Conservation (phyloP, 768 basidiomycete genomes). For the Infundibulicybe gibba region DNA sequence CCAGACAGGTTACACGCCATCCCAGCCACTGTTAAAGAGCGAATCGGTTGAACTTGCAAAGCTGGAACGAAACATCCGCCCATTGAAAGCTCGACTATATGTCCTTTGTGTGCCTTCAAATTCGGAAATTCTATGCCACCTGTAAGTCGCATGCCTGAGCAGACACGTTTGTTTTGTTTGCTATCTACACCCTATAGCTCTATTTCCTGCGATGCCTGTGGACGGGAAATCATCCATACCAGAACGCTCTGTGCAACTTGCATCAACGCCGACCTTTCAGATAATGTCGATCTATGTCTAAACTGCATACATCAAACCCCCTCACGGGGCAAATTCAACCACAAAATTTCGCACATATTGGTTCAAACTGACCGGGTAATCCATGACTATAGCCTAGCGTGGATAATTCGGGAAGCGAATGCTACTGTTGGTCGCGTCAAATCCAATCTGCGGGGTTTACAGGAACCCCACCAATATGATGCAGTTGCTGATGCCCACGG, state of each 20-base stretch:
- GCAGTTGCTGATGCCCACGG: slow-evolving; percentile 1
- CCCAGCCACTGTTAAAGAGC: slow-evolving; percentile 18
- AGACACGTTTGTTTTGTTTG: neutral
- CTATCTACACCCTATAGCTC: slow-evolving; percentile 10
- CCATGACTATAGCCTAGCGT: slow-evolving; percentile 26
- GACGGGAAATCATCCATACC: slow-evolving; percentile 24
- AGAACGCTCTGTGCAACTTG: slow-evolving; percentile 28
- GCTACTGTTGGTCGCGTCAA: slow-evolving; percentile 19
- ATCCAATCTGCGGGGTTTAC: slow-evolving; percentile 18
- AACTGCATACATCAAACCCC: slow-evolving; percentile 25
- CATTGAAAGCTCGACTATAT: slow-evolving; percentile 30
- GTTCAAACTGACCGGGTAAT: slow-evolving; percentile 26
- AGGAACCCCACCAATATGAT: slow-evolving; percentile 8
- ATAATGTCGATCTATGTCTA: slow-evolving; percentile 28
- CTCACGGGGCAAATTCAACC: slow-evolving; percentile 23
- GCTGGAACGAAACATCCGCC: slow-evolving; percentile 24
- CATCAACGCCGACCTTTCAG: slow-evolving; percentile 26
- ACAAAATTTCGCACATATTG: slow-evolving; percentile 26
- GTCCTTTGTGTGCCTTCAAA: slow-evolving; percentile 28
- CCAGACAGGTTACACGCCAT: slow-evolving; percentile 23
- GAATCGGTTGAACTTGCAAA: slow-evolving; percentile 26
- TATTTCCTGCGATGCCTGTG: slow-evolving; percentile 29
- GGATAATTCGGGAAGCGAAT: slow-evolving; percentile 21
- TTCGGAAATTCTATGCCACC: slow-evolving; percentile 31
- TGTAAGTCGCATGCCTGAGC: slow-evolving; percentile 16